These are phyloP conservation scores for Canavalia ensiformis DNA, from an alignment of 306 rosid species.

Conservation along the genomic window DNA sequence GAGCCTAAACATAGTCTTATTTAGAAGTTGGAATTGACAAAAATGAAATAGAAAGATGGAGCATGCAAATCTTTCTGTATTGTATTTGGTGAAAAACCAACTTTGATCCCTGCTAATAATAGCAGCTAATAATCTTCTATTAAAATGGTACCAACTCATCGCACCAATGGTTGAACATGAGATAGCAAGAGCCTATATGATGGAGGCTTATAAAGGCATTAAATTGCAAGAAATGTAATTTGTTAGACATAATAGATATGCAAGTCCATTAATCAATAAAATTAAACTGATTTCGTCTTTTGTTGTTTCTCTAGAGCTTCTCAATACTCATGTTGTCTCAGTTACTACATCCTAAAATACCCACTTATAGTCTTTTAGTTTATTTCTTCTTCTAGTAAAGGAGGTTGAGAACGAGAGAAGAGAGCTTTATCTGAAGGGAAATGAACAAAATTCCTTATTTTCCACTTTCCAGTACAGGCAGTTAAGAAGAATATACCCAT, in stretches of 20 bases:
- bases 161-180: conserved; percentile 18
- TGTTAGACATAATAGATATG: conserved; percentile 14
- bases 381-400: conserved; percentile 29
- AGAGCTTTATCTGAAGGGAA: conserved; percentile 43
- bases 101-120: background rate
- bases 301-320: conserved; percentile 11
- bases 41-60: background rate
- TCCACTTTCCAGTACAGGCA: conserved; percentile 72
- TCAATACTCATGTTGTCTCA: conserved; percentile 4
- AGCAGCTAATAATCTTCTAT: background rate
- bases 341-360: conserved; percentile 20
- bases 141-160: background rate
- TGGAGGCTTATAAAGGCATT: background rate
- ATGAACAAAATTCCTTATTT: conserved; percentile 49
- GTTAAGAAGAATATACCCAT: conserved; percentile 73
- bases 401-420: conserved; percentile 8
- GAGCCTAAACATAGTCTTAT: conserved; percentile 29
- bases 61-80: conserved; percentile 29
- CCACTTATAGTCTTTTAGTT: conserved; percentile 10
- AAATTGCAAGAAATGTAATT: conserved; percentile 1
- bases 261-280: background rate
- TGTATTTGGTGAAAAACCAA: background rate
- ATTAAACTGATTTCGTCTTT: conserved; percentile 18
- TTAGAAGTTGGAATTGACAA: conserved; percentile 26
- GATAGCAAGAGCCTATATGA: background rate